Base-by-base conservation (phyloP, 805 yeast species). In the Barnettozyma botsteinii region DNA sequence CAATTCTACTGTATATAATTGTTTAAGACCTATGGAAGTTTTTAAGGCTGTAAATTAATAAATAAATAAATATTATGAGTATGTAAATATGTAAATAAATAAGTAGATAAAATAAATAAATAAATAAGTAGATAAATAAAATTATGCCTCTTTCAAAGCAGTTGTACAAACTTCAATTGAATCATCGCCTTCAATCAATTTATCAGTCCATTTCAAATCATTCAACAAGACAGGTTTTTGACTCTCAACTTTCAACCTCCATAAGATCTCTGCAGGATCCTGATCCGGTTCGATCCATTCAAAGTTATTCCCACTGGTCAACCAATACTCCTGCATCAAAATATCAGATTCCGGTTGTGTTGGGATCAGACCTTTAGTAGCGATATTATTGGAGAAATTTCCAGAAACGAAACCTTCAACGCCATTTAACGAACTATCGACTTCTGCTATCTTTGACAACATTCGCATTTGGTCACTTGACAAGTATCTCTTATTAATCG, bases 231-330 rank as follows among this genome's bases (percentile, higher is more conserved):
- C 42, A 5, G 51, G 51, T 22, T 41, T 41, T 27, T 45, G 43
- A 2, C 38, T 33, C n/a, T 40, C 41, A 7, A 49, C 17, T 25
- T 43, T 30, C 15, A 39, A 13, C 15, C 25, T 43, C 56, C 56
- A 53, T 6, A 45, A 28, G 3, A 78, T 46, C 17, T 80, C 87
- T 0, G 93, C 94, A 0, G 95, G 95, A 55, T 86, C 95, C 54
- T 82, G 83, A 56, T 85, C 95, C 1, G 95, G 95, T 55, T 85
- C 95, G 11, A 75, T 81, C 95, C 95, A 85, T 45, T 81, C 85
- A 55, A 84, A 85, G 12, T 87, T 88, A 40, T 81, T 89, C 23
- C 95, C 95, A 7, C 86, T 85, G 31, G 82, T 72, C 55, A 85
- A 77, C 95, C 95, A 85, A 62, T 85, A 85, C 50, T 87, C 94